phyloP scores from a whole-genome alignment of 805 yeast genomes.

The Zygosaccharomyces siamensis region DNA sequence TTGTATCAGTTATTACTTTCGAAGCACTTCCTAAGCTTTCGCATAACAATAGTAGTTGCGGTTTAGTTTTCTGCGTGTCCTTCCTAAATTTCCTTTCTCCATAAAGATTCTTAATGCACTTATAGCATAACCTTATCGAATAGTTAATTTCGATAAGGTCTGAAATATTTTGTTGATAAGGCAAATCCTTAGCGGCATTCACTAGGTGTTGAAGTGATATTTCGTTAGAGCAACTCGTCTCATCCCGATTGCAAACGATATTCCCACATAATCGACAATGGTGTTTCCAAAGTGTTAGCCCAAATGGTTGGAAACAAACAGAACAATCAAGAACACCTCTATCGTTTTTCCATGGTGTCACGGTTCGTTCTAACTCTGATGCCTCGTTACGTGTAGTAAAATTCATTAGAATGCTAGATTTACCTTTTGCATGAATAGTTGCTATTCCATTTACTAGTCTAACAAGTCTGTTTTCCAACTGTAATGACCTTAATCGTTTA shows the following conservation, averaged over 20 bases:
- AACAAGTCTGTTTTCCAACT: constrained; percentile 56
- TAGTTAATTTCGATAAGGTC: constrained; percentile 27
- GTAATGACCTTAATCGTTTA: constrained; percentile 48
- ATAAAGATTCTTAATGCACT: constrained; percentile 62
- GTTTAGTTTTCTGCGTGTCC: constrained; percentile 37
- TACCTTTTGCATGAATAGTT: constrained; percentile 24
- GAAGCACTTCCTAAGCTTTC: constrained; percentile 39
- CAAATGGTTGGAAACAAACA: constrained; percentile 57
- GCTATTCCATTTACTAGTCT: constrained; percentile 37
- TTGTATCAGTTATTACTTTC: constrained; percentile 35
- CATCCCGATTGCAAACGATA: constrained; percentile 67
- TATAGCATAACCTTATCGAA: constrained; percentile 56
- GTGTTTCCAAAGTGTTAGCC: constrained; percentile 63
- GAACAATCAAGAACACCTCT: constrained; percentile 47
- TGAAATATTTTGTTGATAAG: constrained; percentile 15
- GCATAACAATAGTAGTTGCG: constrained; percentile 40
- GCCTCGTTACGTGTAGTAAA: constrained; percentile 30
- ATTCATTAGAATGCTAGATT: constrained; percentile 23
- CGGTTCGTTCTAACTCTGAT: constrained; percentile 41
- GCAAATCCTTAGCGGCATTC: constrained; percentile 26
- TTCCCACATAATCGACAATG: constrained; percentile 89
- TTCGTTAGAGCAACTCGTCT: constrained; percentile 65
- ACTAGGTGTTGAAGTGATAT: constrained; percentile 45
- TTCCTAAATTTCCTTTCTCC: constrained; percentile 45
- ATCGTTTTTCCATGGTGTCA: constrained; percentile 66